Percentiles rank a stretch among this genome's conserved stretches.
These are phyloP conservation scores for Durio zibethinus DNA, from an alignment of 345 rosid species.

Conservation along the genomic window DNA sequence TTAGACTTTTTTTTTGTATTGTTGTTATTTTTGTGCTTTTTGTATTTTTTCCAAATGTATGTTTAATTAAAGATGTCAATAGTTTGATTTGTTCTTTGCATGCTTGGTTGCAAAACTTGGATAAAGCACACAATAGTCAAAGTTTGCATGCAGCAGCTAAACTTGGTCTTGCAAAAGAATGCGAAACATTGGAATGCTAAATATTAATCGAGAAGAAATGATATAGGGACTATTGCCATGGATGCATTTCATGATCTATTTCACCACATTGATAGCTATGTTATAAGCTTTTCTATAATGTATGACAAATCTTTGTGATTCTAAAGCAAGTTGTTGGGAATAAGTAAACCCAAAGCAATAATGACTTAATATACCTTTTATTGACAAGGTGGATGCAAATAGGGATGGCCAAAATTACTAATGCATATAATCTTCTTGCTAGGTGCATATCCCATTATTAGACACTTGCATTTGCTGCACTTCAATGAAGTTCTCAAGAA, in stretches of 20 bases:
- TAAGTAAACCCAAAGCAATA: conserved; percentile 6
- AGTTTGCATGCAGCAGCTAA: conserved; percentile 98
- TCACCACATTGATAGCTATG: background rate
- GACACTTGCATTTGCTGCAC: background rate
- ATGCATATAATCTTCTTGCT: conserved; percentile 92
- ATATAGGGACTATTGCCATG: background rate
- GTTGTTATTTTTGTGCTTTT: no score
- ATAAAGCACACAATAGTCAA: conserved; percentile 85
- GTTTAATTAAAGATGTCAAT: background rate
- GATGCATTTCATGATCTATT: background rate
- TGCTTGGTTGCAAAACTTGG: conserved; percentile 64
- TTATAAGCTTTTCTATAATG: background rate
- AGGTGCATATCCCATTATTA: conserved; percentile 49
- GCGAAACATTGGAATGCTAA: conserved; percentile 63
- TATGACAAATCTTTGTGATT: background rate
- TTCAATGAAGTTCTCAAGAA: background rate
- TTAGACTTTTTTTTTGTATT: no score
- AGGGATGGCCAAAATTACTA: conserved; percentile 90
- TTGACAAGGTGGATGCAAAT: conserved; percentile 85
- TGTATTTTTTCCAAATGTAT: no score
- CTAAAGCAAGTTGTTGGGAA: conserved; percentile 11
- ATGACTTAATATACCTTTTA: conserved; percentile 20
- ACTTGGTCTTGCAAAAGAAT: conserved; percentile 92
- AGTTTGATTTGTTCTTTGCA: conserved; percentile 12
- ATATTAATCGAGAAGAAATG: background rate